Evolutionary conservation across 257 asterid genomes (phyloP).

Genomic region (Fraxinus pennsylvanica): DNA sequence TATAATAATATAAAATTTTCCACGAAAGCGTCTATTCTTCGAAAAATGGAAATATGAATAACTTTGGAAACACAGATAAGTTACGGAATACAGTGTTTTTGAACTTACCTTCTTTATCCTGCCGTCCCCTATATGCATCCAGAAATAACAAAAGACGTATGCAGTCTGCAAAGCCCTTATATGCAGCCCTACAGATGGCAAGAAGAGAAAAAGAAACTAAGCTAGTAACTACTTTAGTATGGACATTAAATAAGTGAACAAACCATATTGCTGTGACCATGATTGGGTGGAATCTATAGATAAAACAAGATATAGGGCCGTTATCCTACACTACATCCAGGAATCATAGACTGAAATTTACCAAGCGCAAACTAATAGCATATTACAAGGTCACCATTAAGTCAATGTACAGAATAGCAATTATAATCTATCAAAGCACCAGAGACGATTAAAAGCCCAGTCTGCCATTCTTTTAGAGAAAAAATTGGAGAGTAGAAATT

Average conservation of each 20-base stretch:
- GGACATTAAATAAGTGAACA: conserved; percentile 1
- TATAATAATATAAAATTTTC: conserved; percentile 19
- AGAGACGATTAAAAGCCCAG: conserved; percentile 78
- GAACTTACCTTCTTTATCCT: conserved; percentile 86
- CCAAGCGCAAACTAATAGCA: too few species aligned
- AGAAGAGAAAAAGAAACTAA: conserved; percentile 26
- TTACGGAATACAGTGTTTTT: conserved; percentile 15
- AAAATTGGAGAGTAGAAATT: too few species aligned
- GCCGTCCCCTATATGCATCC: conserved; percentile 88
- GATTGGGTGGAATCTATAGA: too few species aligned
- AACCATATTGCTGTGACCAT: conserved; percentile 1
- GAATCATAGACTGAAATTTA: too few species aligned
- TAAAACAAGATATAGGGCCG: conserved; percentile 62
- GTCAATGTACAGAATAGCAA: too few species aligned
- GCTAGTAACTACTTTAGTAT: conserved; percentile 16
- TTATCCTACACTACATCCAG: conserved; percentile 43
- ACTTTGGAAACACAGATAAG: not conserved
- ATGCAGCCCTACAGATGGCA: conserved; percentile 83
- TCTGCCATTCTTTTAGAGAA: conserved; percentile 57
- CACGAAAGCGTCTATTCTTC: not conserved
- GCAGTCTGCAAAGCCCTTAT: conserved; percentile 95
- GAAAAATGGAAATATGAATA: too few species aligned
- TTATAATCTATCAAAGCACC: conserved; percentile 41
- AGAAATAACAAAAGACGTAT: conserved; percentile 89
- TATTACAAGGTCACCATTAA: too few species aligned